Percentiles rank a stretch among this genome's conserved stretches.
These are phyloP conservation scores for Curvularia verruculosa DNA, from an alignment of 2,329 filamentous ascomycete genomes.

Conservation along the genomic window DNA sequence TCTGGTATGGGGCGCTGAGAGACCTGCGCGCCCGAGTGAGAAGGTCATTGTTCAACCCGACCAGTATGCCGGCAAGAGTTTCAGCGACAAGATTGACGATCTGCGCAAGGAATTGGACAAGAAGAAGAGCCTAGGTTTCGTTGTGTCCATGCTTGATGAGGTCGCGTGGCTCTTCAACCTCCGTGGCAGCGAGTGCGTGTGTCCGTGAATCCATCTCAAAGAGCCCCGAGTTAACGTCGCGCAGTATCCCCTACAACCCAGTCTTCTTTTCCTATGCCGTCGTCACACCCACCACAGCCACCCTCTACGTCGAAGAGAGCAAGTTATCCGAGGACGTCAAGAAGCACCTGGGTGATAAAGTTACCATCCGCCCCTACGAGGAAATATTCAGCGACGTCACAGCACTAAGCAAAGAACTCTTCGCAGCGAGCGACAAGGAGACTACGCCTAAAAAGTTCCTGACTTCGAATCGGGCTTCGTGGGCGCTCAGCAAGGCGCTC, in stretches of 20 bases:
- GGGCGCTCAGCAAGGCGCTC: slow-evolving; percentile 85
- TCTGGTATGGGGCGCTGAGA: slow-evolving; percentile 77
- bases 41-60: slow-evolving; percentile 73
- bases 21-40: slow-evolving; percentile 77
- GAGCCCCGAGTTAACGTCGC: slow-evolving; percentile 13
- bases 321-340: slow-evolving; percentile 75
- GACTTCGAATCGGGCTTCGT: slow-evolving; percentile 87
- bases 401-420: slow-evolving; percentile 59
- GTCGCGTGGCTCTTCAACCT: slow-evolving; percentile 99
- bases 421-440: slow-evolving; percentile 45
- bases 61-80: slow-evolving; percentile 81
- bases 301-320: slow-evolving; percentile 80
- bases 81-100: slow-evolving; percentile 81
- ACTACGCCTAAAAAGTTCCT: slow-evolving; percentile 68
- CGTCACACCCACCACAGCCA: slow-evolving; percentile 75
- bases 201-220: background rate
- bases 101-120: slow-evolving; percentile 90
- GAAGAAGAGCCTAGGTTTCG: slow-evolving; percentile 84
- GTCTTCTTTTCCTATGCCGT: slow-evolving; percentile 98
- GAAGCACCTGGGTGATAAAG: slow-evolving; percentile 70
- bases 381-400: slow-evolving; percentile 80
- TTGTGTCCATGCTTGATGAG: slow-evolving; percentile 95
- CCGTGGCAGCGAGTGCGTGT: slow-evolving; percentile 76
- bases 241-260: slow-evolving; percentile 89
- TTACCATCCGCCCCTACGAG: slow-evolving; percentile 81